A percentile compares a stretch with the other conserved stretches of the same genome.
Conservation (phyloP, 2,329 filamentous ascomycete species). For the Microdochium trichocladiopsis region DNA sequence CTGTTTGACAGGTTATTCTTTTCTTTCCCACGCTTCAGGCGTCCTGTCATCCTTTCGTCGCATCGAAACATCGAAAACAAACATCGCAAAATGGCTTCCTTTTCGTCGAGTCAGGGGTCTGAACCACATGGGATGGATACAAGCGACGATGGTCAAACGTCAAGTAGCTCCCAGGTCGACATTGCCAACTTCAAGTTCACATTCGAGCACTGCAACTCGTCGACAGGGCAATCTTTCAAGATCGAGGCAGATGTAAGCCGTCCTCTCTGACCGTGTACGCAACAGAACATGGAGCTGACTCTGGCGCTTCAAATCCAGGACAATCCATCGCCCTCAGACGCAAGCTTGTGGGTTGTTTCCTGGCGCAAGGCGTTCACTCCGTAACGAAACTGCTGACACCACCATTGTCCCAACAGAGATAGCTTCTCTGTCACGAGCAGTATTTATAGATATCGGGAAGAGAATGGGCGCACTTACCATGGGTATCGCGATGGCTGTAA, state of each 20-base stretch:
- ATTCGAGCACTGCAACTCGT: constrained; percentile 8
- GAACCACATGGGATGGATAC: not conserved
- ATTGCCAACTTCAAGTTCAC: constrained; percentile 12
- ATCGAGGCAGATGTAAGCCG: constrained; percentile 10
- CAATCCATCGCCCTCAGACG: not conserved
- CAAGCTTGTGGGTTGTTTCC: not conserved
- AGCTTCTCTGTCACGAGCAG: constrained; percentile 14
- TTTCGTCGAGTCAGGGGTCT: not conserved
- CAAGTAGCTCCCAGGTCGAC: constrained; percentile 4
- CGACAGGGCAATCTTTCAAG: constrained; percentile 6
- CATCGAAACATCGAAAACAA: no score
- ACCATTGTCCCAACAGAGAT: constrained; percentile 8
- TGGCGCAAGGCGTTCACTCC: not conserved
- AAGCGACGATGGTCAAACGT: not conserved
- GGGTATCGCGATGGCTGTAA: constrained; percentile 38
- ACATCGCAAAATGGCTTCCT: not conserved
- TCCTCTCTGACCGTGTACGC: no score
- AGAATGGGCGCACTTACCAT: constrained; percentile 36
- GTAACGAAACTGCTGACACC: constrained; percentile 2
- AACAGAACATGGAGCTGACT: not conserved
- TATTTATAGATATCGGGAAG: constrained; percentile 12
- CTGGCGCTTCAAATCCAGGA: not conserved
- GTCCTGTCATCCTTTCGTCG: no score
- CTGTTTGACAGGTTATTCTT: no score
- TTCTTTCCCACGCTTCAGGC: no score